Evolutionary conservation across 2,329 filamentous ascomycete genomes (phyloP).

Genomic region (Fusarium dimerum): DNA sequence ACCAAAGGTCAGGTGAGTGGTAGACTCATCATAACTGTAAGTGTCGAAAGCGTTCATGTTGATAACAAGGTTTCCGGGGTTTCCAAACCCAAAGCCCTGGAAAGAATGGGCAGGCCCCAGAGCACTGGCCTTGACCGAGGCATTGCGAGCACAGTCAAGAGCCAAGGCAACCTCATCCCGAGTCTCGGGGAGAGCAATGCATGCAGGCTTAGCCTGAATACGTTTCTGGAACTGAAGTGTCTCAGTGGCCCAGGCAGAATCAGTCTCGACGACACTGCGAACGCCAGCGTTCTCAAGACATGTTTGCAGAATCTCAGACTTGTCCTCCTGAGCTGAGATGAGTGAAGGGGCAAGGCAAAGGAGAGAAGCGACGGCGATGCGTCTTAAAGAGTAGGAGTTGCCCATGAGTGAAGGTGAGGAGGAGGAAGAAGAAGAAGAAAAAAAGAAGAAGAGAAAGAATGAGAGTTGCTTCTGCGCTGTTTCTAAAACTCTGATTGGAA

Average conservation of each 20-base stretch:
- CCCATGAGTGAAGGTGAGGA: background rate
- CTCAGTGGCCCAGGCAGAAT: constrained; percentile 18
- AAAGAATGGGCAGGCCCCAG: constrained; percentile 27
- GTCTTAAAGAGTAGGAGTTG: constrained; percentile 3
- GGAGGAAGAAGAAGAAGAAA: background rate
- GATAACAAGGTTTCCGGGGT: constrained; percentile 24
- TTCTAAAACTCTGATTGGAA: no score
- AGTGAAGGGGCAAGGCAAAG: constrained; percentile 6
- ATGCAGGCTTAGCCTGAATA: constrained; percentile 20
- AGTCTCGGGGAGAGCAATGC: constrained; percentile 21
- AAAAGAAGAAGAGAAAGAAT: background rate
- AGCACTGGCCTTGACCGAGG: constrained; percentile 22
- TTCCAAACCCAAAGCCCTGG: constrained; percentile 21
- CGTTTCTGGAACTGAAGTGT: constrained; percentile 24
- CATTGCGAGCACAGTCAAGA: constrained; percentile 24
- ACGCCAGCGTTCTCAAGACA: constrained; percentile 20
- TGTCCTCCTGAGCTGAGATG: background rate
- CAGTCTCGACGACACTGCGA: constrained; percentile 19
- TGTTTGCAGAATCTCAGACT: constrained; percentile 5
- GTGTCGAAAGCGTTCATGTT: constrained; percentile 26
- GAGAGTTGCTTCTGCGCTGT: background rate
- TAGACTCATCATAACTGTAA: constrained; percentile 21
- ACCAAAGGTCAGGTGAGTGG: constrained; percentile 20
- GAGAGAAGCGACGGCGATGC: constrained; percentile 11
- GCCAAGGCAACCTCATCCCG: constrained; percentile 22